phyloP scores from a whole-genome alignment of 345 rosid species.

The Populus davidiana region DNA sequence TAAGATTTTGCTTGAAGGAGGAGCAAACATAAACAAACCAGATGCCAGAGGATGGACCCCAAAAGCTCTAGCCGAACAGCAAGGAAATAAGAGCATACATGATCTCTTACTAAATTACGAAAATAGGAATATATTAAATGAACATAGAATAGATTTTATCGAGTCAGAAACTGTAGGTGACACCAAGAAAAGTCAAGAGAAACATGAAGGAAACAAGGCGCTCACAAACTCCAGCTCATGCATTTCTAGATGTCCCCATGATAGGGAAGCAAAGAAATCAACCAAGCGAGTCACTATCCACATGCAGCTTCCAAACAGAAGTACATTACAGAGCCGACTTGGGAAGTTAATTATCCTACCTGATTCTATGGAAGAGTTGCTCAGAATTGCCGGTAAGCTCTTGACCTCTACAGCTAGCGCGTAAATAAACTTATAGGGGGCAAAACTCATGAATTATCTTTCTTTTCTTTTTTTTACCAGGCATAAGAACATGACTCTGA shows the following conservation, averaged over 20 bases:
- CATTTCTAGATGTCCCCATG: constrained; percentile 18
- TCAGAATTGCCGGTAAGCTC: constrained; percentile 74
- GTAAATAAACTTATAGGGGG: constrained; percentile 22
- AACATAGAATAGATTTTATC: constrained; percentile 46
- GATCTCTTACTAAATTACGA: constrained; percentile 49
- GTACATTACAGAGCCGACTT: constrained; percentile 26
- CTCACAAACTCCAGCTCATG: constrained; percentile 31
- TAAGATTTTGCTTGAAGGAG: constrained; percentile 55
- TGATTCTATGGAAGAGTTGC: constrained; percentile 69
- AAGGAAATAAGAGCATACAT: constrained; percentile 42
- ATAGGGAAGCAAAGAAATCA: constrained; percentile 22
- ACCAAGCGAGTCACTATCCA: constrained; percentile 76
- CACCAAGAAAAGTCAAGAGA: constrained; percentile 18
- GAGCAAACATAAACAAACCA: constrained; percentile 41
- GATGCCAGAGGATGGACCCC: constrained; percentile 51
- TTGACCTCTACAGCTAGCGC: constrained; percentile 15
- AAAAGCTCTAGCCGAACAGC: constrained; percentile 50
- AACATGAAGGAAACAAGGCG: constrained; percentile 23
- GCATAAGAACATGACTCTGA: neutral
- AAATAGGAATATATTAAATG: constrained; percentile 35
- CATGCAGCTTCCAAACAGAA: constrained; percentile 39
- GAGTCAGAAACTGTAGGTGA: constrained; percentile 31
- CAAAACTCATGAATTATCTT: constrained; percentile 2
- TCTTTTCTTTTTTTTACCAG: neutral
- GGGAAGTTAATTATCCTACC: constrained; percentile 78